Evolutionary conservation across 208 protist genomes (phyloP).

Genomic region (Entamoeba histolytica): DNA sequence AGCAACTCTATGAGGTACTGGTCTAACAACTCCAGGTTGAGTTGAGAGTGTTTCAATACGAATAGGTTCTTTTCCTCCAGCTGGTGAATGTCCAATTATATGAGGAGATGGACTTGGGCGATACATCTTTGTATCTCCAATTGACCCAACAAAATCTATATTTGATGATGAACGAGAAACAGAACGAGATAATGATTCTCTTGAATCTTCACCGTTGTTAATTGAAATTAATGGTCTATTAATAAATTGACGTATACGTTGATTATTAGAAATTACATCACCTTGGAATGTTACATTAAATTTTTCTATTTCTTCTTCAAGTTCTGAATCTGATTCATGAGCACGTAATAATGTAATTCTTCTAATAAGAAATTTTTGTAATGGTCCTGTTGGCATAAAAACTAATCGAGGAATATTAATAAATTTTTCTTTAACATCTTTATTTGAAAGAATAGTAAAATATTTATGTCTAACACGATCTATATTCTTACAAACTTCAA

Average conservation of each 20-base stretch:
- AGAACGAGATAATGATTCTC: background rate
- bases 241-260: background rate
- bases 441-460: background rate
- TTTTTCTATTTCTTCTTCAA: background rate
- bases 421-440: background rate
- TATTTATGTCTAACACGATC: background rate
- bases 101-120: background rate
- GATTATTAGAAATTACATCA: background rate
- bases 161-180: background rate
- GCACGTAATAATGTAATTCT: background rate
- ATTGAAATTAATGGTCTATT: background rate
- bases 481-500: background rate
- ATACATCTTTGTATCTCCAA: background rate
- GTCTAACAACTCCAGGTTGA: background rate
- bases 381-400: background rate
- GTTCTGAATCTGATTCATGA: background rate
- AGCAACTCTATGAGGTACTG: background rate
- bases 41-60: background rate
- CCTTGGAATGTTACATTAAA: background rate
- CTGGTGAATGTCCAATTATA: background rate
- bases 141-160: background rate
- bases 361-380: background rate
- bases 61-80: background rate
- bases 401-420: background rate
- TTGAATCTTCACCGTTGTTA: background rate